Conservation (phyloP, 2,329 filamentous ascomycete genomes). For the Myriosclerotinia scirpicola region DNA sequence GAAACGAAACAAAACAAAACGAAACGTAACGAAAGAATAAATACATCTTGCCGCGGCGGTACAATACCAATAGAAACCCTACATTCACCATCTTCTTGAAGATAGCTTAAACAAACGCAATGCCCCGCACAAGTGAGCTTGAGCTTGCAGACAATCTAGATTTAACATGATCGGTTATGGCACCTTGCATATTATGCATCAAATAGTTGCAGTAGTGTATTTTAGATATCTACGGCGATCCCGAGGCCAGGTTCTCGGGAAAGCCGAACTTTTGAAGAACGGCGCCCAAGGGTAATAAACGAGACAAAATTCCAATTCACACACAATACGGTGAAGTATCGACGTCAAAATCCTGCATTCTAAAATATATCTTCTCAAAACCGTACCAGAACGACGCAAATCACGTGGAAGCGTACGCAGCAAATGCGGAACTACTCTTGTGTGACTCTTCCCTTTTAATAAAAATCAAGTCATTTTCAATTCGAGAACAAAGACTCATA, state of each 20-base stretch:
- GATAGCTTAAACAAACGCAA: neutral
- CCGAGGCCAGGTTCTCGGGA: slow-evolving; percentile 4
- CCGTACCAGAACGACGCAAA: neutral
- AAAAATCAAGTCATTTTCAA: neutral
- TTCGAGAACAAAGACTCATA: neutral
- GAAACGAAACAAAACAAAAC: neutral
- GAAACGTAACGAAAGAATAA: neutral
- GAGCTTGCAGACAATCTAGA: slow-evolving; percentile 5
- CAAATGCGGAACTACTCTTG: neutral
- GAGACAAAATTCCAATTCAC: neutral
- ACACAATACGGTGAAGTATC: neutral
- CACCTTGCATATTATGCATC: slow-evolving; percentile 3
- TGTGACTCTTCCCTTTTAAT: neutral
- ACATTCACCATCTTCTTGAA: neutral
- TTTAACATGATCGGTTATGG: slow-evolving; percentile 23
- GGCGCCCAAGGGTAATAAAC: neutral
- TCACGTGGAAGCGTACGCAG: neutral
- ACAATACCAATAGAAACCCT: neutral
- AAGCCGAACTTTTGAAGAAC: neutral
- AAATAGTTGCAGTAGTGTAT: slow-evolving; percentile 15
- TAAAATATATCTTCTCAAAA: neutral
- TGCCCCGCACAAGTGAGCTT: neutral
- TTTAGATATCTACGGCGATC: slow-evolving; percentile 1
- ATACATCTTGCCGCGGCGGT: neutral
- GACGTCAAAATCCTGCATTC: neutral